phyloP scores from a whole-genome alignment of 495 filamentous ascomycete genomes.

The Aspergillus wentii region DNA sequence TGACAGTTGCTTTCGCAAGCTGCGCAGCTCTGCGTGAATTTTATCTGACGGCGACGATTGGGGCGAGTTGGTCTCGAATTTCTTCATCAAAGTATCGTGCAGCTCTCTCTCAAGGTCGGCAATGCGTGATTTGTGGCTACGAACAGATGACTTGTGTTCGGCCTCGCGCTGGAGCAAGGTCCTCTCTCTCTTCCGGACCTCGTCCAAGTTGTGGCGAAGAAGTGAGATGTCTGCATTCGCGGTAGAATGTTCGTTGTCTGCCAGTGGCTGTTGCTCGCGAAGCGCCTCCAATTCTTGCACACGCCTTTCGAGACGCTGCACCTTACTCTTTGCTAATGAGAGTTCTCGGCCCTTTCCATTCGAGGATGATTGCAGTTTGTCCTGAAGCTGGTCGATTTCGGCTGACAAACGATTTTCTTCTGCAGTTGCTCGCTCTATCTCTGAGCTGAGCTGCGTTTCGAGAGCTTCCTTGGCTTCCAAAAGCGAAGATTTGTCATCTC shows the following conservation, averaged over 20 bases:
- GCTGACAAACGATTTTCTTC: conserved; percentile 54
- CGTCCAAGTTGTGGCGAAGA: conserved; percentile 55
- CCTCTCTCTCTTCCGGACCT: conserved; percentile 59
- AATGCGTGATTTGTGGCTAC: conserved; percentile 51
- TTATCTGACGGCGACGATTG: conserved; percentile 49
- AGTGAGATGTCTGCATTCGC: conserved; percentile 53
- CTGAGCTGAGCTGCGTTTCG: conserved; percentile 49
- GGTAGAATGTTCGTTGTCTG: conserved; percentile 29
- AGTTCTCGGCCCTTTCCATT: conserved; percentile 46
- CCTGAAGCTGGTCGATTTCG: conserved; percentile 55
- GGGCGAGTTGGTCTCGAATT: conserved; percentile 39
- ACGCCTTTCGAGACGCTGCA: conserved; percentile 55
- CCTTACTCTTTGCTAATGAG: conserved; percentile 45
- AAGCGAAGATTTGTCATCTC: conserved; percentile 50
- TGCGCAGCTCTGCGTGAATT: conserved; percentile 57
- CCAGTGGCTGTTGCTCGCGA: conserved; percentile 37
- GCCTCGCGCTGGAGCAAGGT: conserved; percentile 59
- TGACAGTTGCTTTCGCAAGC: conserved; percentile 57
- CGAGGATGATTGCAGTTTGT: conserved; percentile 34
- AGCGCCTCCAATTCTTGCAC: conserved; percentile 54
- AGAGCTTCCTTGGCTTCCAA: conserved; percentile 46
- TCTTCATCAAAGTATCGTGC: conserved; percentile 47
- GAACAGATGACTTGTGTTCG: conserved; percentile 49
- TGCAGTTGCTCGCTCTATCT: conserved; percentile 49
- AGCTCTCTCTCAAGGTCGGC: conserved; percentile 52